phyloP scores from a whole-genome alignment of 2,329 filamentous ascomycete genomes.

The Paecilomyces fulvus region DNA sequence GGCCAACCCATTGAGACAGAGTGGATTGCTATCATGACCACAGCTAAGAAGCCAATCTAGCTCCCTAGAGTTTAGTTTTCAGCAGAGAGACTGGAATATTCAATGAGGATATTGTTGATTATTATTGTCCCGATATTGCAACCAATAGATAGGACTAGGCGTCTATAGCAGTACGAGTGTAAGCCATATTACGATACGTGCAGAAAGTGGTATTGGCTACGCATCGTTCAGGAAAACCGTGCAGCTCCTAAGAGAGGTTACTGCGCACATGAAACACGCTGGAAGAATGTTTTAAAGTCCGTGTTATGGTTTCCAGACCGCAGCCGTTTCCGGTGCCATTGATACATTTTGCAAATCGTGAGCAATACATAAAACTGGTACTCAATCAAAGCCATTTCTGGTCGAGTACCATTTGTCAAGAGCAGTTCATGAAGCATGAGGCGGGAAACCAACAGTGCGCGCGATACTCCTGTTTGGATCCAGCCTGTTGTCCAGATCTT shows the following conservation, averaged over 20 bases:
- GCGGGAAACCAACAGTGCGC: conserved; percentile 27
- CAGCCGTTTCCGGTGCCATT: neutral
- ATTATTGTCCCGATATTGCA: neutral
- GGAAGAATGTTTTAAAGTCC: neutral
- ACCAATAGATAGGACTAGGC: neutral
- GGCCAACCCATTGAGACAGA: conserved; percentile 14
- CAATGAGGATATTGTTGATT: neutral
- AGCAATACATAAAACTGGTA: conserved; percentile 16
- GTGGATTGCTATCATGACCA: conserved; percentile 22
- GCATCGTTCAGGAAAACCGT: neutral
- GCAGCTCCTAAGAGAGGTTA: neutral
- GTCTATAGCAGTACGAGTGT: neutral
- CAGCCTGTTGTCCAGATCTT: conserved; percentile 41
- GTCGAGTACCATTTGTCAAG: conserved; percentile 14
- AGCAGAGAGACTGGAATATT: neutral
- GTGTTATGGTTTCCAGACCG: neutral
- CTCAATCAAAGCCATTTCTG: conserved; percentile 25
- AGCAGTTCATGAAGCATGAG: conserved; percentile 27
- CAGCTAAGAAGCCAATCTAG: conserved; percentile 16
- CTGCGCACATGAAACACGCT: neutral
- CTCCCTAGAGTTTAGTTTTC: neutral
- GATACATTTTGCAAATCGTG: conserved; percentile 1
- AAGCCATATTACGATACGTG: neutral
- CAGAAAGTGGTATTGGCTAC: neutral
- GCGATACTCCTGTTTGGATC: conserved; percentile 29